Base-by-base conservation (phyloP, 23 red algal species). In the Gracilaria caudata region DNA sequence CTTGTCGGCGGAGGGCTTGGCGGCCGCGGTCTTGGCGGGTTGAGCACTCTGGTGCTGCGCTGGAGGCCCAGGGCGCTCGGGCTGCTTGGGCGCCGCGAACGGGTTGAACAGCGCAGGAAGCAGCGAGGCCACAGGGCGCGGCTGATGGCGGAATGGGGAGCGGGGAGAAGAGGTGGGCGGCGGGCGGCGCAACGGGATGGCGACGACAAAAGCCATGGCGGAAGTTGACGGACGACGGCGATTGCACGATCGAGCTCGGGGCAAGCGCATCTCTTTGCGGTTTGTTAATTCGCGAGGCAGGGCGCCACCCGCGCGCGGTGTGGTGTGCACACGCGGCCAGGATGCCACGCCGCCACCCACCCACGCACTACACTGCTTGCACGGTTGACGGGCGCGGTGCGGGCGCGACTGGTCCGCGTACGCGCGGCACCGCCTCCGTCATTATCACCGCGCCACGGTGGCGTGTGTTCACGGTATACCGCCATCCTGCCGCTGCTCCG, bases 51-150 rank as follows among this genome's bases (percentile, higher is more conserved):
- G 82, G 65, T 53, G 82, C 44, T 30, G 65, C 13, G 63, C 41
- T 13, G 19, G 51, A 33, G 54, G 34, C 9, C n/a, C n/a, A 58
- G 80, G 80, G 39, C 65, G 81, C 8, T 56, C 40, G 82, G 82
- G 43, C 25, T 68, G 60, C 51, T 86, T 86, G 39, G 82, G 65
- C 36, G 70, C 29, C 3, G 59, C n/a, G 44, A 86, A 86, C 13
- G 82, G 82, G 63, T 86, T 86, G 82, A 86, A 86, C 37, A 86
- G 34, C 1, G 82, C 32, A 0, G 61, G 64, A 20, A 55, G 61
- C 36, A 66, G 61, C 3, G 61, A 66, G 7, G 61, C 61, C 61
- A 16, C 0, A 6, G 13, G 61, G 30, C 30, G 61, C 13, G 61
- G 32, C 25, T 29, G 70, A 25, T 4, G 37, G 70, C 70, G 70